Conservation (phyloP, 139 green algal species). For the Edaphochlamys debaryana region DNA sequence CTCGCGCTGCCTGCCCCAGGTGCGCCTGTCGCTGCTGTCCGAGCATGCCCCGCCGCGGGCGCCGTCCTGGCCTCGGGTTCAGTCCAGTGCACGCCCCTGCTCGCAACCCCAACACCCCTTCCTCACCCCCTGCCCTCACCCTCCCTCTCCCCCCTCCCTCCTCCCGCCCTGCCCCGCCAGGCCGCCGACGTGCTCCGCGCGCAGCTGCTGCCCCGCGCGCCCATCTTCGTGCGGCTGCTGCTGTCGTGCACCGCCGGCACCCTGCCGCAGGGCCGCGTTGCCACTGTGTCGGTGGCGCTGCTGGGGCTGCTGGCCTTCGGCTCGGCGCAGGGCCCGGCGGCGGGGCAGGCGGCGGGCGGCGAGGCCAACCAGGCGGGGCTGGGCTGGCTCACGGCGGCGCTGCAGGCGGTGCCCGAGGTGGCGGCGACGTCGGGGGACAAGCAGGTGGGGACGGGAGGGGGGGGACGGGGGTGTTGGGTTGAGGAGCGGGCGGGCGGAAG, state of each 20-base stretch:
- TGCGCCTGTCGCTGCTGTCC: background rate
- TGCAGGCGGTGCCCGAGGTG: constrained; percentile 64
- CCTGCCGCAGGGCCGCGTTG: constrained; percentile 58
- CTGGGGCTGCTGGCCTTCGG: constrained; percentile 60
- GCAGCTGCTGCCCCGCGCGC: constrained; percentile 32
- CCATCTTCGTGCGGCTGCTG: constrained; percentile 51
- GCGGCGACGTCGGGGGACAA: constrained; percentile 56
- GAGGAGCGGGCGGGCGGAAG: background rate
- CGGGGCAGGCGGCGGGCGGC: constrained; percentile 52
- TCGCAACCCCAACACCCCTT: too few species aligned
- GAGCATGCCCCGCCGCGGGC: too few species aligned
- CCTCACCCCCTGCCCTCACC: background rate
- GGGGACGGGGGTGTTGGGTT: background rate
- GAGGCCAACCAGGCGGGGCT: constrained; percentile 55
- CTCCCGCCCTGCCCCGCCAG: background rate
- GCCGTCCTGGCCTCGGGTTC: too few species aligned
- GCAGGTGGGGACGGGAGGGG: constrained; percentile 49
- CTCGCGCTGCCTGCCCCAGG: background rate
- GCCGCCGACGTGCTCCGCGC: constrained; percentile 1
- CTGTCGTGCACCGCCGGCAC: constrained; percentile 65
- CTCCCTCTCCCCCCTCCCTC: too few species aligned
- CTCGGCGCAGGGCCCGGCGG: constrained; percentile 47
- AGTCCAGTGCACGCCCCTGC: background rate
- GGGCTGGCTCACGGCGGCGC: constrained; percentile 59
- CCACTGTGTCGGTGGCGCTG: constrained; percentile 61